A percentile compares a stretch with the other conserved stretches of the same genome.
phyloP scores from a whole-genome alignment of 2,329 filamentous ascomycete genomes.

The Cadophora gregata region DNA sequence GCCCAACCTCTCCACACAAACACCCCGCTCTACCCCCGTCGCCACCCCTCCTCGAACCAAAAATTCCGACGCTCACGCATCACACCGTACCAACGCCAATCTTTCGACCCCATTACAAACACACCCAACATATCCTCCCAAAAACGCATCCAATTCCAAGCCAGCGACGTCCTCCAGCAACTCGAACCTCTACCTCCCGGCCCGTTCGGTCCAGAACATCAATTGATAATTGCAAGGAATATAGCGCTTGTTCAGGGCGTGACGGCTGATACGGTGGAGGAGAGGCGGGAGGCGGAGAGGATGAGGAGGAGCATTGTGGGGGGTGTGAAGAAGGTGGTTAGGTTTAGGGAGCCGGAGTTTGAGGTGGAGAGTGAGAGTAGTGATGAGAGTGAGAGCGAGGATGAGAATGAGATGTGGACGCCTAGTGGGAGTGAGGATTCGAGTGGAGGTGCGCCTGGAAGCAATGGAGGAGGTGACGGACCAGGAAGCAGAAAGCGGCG shows the following conservation, averaged over 20 bases:
- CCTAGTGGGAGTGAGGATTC: neutral
- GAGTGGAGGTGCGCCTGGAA: neutral
- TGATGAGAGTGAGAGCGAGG: neutral
- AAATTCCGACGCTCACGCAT: neutral
- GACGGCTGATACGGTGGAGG: neutral
- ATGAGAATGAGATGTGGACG: neutral
- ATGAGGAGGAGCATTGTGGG: neutral
- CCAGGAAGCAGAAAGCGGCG: neutral
- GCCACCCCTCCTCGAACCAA: neutral
- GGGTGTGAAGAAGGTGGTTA: neutral
- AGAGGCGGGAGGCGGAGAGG: conserved; percentile 4
- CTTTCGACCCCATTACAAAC: neutral
- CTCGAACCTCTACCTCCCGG: neutral
- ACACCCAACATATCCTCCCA: neutral
- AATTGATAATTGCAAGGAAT: neutral
- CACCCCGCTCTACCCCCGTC: neutral
- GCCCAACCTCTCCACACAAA: neutral
- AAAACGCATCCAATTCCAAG: neutral
- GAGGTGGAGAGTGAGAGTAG: neutral
- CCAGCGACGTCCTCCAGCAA: neutral
- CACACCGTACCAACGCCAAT: neutral
- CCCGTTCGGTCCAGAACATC: neutral
- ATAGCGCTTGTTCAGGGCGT: conserved; percentile 1
- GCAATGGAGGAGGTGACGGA: neutral
- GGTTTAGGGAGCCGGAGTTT: neutral